phyloP scores from a whole-genome alignment of 805 yeast genomes.

The Wickerhamiella parazyma region DNA sequence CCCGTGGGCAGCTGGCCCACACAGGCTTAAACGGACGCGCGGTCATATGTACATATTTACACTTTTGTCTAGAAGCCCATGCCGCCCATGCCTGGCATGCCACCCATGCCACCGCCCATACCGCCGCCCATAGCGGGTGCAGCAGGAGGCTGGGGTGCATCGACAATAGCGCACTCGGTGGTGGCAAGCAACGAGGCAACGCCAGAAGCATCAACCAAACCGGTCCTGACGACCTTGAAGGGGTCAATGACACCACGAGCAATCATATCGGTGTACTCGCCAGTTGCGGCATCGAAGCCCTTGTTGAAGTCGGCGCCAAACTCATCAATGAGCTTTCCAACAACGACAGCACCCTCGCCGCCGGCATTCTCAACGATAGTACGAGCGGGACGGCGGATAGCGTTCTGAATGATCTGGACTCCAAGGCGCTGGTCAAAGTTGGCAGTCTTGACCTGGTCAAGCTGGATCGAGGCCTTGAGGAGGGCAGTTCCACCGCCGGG shows the following conservation, averaged over 20 bases:
- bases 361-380: conserved; percentile 95
- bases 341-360: conserved; percentile 92
- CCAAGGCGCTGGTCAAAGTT: conserved; percentile 97
- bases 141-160: conserved; percentile 67
- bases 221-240: conserved; percentile 92
- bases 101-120: conserved; percentile 45
- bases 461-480: conserved; percentile 71
- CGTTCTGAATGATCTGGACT: conserved; percentile 81
- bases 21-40: no score
- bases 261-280: conserved; percentile 90
- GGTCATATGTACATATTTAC: conserved; percentile 5
- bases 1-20: no score
- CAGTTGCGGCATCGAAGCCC: conserved; percentile 88
- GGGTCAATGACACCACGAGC: conserved; percentile 97
- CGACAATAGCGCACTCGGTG: conserved; percentile 96
- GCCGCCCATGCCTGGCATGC: conserved; percentile 47
- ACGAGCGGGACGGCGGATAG: conserved; percentile 90
- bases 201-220: conserved; percentile 92
- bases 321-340: conserved; percentile 60
- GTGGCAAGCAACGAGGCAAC: conserved; percentile 95
- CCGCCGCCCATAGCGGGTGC: conserved; percentile 34
- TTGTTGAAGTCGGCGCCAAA: conserved; percentile 60
- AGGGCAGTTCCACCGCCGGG: conserved; percentile 99
- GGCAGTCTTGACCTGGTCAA: conserved; percentile 55
- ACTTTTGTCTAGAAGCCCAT: conserved; percentile 17